Evolutionary conservation across 805 yeast species (phyloP), one percentile per base, ranked within the genome.

Genomic region (Teunomyces panamensis): DNA sequence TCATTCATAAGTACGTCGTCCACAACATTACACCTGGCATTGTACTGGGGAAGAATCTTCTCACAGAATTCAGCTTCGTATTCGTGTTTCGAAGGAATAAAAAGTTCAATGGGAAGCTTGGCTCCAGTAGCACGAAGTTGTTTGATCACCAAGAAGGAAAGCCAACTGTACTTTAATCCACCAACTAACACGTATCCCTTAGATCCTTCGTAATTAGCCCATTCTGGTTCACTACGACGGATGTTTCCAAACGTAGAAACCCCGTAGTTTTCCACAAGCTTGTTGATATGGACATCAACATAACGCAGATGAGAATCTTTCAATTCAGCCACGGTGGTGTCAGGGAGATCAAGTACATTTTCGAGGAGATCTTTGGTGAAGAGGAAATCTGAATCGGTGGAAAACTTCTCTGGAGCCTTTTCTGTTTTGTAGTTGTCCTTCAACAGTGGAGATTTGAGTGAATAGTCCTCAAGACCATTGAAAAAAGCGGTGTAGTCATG

Each of bases 81-180:
- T 24, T 77, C 82, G 5, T 56, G 61, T 37, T 56, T 39, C 5
- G 69, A 56, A 0, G 81, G 75, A 28, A 79, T 68, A 52, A 75
- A 78, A 26, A 79, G 67, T 59, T 79, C 84, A 29, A 78, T 71
- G 2, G 83, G 83, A 33, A 76, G 52, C n/a, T 55, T 63, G 9
- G 77, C 65, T 2, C 81, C 81, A 0, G 68, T 54, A 3, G 65
- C 62, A 28, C 82, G 58, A 34, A 73, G 59, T 56, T 79, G 83
- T 50, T 65, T 67, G 36, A 79, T 75, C 28, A 74, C 80, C 34
- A 79, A 56, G 50, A 73, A 68, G 3, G 81, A 65, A 41, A 79
- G 65, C 81, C 83, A 77, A 42, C 74, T 67, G 55, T 69, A 79
- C 51, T 71, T 59, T 1, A 78, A 80, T 11, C 84, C 79, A 7